Base-by-base conservation (phyloP, 2,329 filamentous ascomycete genomes). In the Colletotrichum neosansevieriae region DNA sequence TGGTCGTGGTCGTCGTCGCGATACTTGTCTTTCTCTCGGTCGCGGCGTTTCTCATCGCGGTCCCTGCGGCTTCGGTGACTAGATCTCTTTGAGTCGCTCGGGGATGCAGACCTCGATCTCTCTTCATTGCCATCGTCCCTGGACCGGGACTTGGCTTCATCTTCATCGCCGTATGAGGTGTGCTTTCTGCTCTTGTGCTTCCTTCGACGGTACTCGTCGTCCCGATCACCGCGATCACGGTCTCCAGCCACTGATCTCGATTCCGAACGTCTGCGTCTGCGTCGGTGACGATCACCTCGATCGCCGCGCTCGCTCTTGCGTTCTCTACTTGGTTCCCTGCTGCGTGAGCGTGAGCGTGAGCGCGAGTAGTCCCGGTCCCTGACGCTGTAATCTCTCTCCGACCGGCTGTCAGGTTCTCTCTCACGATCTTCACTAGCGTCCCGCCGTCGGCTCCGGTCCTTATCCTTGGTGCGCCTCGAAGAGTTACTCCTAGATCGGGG, bases 41-140 rank as follows among this genome's bases (percentile, higher is more conserved):
- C 78, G 13, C 83, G 81, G 59, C 81, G 76, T 53, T 86, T 84
- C 34, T 77, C 77, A 64, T 81, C 82, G 65, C 83, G 83, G 47
- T 91, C 88, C 71, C 85, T 85, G 58, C 87, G 89, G 72, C 88
- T 89, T 70, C 88, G 87, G 73, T 89, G 87, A 56, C 84, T 83
- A 6, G 87, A 85, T 61, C 85, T 79, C 71, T 85, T 88, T 42
- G 84, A 84, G 10, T 85, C 84, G 12, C 88, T 87, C 1, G 86
- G 87, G 2, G 92, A 93, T 5, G 85, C 84, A 5, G 91, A 93
- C 65, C 91, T 85, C 0, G 90, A 89, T 58, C 86, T 85, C 54
- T 89, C 85, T 12, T 82, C 80, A 72, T 83, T 82, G 54, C 83
- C 79, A 71, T 78, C 78, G 70, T 73, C 45, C 51, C 72, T 70